Base-by-base conservation (phyloP, 2,329 filamentous ascomycete species). In the Lachnellula suecica region DNA sequence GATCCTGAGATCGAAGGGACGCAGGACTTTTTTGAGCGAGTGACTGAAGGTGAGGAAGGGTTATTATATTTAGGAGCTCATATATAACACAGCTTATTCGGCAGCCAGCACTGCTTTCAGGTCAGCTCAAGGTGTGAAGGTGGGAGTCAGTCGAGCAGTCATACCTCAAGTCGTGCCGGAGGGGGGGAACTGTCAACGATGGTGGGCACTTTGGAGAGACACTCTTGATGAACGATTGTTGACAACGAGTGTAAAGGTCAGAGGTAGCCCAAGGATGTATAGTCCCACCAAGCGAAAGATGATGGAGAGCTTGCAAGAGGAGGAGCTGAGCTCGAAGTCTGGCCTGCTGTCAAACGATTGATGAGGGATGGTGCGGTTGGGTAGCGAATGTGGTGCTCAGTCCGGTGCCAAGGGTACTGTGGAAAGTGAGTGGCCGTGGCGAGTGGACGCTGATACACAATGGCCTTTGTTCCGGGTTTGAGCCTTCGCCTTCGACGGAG, bases 11-110 rank as follows among this genome's bases (percentile, higher is more conserved):
- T 15, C 19, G n/a, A 23, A 19, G 23, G 37, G 34, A 37, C 29
- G 44, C 47, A 29, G 6, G 31, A 43, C 15, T 58, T 47, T 31
- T 11, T 51, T 54, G 56, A 66, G 58, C 61, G 63, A 66, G 57
- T 63, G 65, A 62, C 52, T 62, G 52, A 38, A 41, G 53, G 45
- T 54, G 51, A 56, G 53, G 48, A 25, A 20, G 22, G 22, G 35
- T n/a, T 51, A 54, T 58, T 53, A 59, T 23, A 43, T n/a, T n/a
- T n/a, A 56, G 48, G 24, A 54, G 43, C 40, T 62, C 57, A 61
- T 61, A 41, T 44, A 55, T 53, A 47, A 47, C 17, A 43, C 34
- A 54, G 49, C 43, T 57, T n/a, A 34, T 31, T 45, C 44, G 43
- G 53, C 25, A 45, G 49, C 42, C 47, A 44, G 44, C 34, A 31